Percentiles rank a stretch among this genome's conserved stretches.
These are phyloP conservation scores for Chenopodium album DNA, from an alignment of 148 eudicot species.

Conservation along the genomic window DNA sequence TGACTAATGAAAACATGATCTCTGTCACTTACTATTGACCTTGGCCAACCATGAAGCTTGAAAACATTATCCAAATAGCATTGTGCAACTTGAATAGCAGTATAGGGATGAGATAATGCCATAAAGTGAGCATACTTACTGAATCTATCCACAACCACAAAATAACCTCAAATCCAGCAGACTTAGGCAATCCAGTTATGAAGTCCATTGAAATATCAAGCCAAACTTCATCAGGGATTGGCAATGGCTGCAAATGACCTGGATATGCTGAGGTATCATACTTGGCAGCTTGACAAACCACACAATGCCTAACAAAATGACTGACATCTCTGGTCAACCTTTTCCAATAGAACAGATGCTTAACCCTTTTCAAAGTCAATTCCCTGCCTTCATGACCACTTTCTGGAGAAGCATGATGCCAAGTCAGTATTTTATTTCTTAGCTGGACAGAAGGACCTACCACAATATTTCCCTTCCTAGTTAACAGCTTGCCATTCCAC, in stretches of 20 bases:
- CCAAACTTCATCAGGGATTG: not conserved
- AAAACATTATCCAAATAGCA: not conserved
- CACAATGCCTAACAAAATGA: not conserved
- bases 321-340: not conserved
- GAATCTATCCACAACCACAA: not conserved
- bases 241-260: not conserved
- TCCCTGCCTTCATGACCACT: not conserved
- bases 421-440: not conserved
- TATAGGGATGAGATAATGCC: not conserved
- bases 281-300: not conserved
- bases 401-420: not conserved
- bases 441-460: not conserved
- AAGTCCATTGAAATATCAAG: not conserved
- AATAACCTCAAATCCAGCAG: not conserved
- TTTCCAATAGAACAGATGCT: not conserved
- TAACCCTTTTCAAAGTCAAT: not conserved
- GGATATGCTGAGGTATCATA: not conserved
- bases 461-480: not conserved
- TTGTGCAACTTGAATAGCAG: not conserved
- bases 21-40: not conserved
- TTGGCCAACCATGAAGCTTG: not conserved
- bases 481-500: too few species aligned
- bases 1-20: not conserved
- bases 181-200: not conserved
- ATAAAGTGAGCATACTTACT: not conserved